Percentiles rank a stretch among this genome's conserved stretches.
These are phyloP conservation scores for Musa itinerans DNA, from an alignment of 176 grass and related monocot species.

Conservation along the genomic window DNA sequence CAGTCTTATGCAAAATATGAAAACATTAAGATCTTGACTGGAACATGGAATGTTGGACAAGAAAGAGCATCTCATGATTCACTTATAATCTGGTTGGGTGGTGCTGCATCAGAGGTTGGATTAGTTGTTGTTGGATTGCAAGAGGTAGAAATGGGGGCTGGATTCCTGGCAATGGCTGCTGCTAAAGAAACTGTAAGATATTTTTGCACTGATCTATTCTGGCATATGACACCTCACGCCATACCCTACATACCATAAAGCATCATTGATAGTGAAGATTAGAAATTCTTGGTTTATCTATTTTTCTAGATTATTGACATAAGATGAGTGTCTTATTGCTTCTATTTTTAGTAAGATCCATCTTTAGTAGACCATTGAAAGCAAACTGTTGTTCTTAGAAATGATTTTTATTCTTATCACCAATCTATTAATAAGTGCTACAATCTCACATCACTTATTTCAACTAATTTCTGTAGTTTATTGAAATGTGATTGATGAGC, in stretches of 20 bases:
- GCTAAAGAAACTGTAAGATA: constrained; percentile 12
- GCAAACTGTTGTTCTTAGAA: no score
- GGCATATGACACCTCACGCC: no score
- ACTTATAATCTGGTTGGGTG: constrained; percentile 1
- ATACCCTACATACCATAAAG: no score
- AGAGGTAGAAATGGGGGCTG: constrained; percentile 16
- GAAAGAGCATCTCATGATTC: constrained; percentile 7
- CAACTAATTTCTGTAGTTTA: no score
- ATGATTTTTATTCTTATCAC: no score
- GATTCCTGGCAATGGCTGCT: constrained; percentile 10
- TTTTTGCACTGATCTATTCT: neutral
- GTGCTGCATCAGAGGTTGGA: constrained; percentile 9
- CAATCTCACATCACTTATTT: no score
- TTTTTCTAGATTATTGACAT: neutral
- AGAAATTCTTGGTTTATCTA: neutral
- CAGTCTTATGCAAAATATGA: neutral
- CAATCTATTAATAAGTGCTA: no score
- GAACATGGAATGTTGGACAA: constrained; percentile 13
- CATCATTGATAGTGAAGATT: neutral
- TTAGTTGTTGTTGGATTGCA: constrained; percentile 11
- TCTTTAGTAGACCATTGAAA: no score
- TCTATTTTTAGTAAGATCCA: no score
- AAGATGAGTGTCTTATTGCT: no score
- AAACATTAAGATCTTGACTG: constrained; percentile 6
- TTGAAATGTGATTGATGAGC: no score